Base-by-base conservation (phyloP, 495 filamentous ascomycete species). In the Ramalina peruviana region DNA sequence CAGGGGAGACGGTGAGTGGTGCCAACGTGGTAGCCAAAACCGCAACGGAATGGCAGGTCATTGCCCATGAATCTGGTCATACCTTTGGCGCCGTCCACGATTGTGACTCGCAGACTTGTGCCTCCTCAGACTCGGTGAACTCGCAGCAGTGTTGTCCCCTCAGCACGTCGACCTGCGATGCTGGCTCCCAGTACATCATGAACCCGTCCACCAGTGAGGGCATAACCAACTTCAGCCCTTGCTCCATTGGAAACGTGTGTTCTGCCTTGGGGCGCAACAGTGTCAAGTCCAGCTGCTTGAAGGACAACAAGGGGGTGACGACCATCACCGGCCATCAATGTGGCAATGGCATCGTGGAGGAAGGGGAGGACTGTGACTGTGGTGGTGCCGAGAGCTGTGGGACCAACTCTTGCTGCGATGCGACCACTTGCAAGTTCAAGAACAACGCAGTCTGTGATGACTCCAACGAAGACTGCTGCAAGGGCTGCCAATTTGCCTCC, bases 11-110 rank as follows among this genome's bases (percentile, higher is more conserved):
- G 2, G 81, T 93, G 41, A 81, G 80, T 17, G 85, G 86, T 19
- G 82, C 92, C 40, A 96, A 96, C 62, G 86, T 98, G 21, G 88
- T 98, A 17, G 83, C 88, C 16, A 79, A 80, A 43, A 94, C 86
- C 2, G 69, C 76, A 11, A 83, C 78, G 19, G 87, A 94, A 56
- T 98, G 93, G 93, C 87, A 95, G 62, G 85, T 98, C 46, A 88
- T 97, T 66, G 90, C 92, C 20, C 92, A 98, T 59, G 93, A 98
- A 63, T 79, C 85, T 12, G 92, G 92, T 10, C 92, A 98, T 56
- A 96, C 87, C 0, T 95, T 95, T 59, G 92, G 92, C 39, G 93
- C 92, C 12, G 87, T 95, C 36, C 92, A 98, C 61, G 92, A 98
- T 66, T 98, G 92, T 63, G 81, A 75, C 4, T 58, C 69, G 0